Percentiles rank a stretch among this genome's conserved stretches.
These are phyloP conservation scores for Fusarium piperis DNA, from an alignment of 2,329 filamentous ascomycete species.

Conservation along the genomic window DNA sequence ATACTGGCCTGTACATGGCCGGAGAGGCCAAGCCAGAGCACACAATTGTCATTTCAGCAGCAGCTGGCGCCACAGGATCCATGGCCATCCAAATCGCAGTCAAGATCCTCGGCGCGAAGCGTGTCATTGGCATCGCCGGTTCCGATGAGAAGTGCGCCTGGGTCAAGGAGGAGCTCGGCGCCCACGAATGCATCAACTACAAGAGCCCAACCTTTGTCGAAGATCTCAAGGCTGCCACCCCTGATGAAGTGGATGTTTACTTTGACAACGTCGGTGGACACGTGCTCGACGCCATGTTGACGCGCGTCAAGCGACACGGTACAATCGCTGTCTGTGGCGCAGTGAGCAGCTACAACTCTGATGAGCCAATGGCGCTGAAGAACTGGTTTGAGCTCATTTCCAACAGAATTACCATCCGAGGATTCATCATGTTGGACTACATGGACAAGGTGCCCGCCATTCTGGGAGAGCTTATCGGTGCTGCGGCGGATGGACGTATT, in stretches of 20 bases:
- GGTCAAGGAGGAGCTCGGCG: slow-evolving; percentile 41
- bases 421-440: slow-evolving; percentile 45
- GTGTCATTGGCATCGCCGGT: slow-evolving; percentile 43
- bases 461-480: slow-evolving; percentile 41
- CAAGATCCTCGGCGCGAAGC: slow-evolving; percentile 42
- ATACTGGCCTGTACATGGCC: slow-evolving; percentile 37
- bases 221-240: slow-evolving; percentile 41
- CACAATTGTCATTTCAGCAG: slow-evolving; percentile 43
- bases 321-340: slow-evolving; percentile 42
- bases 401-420: slow-evolving; percentile 37
- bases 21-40: slow-evolving; percentile 42
- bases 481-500: slow-evolving; percentile 41
- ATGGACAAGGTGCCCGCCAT: slow-evolving; percentile 43
- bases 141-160: slow-evolving; percentile 43
- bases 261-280: slow-evolving; percentile 45
- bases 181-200: slow-evolving; percentile 44
- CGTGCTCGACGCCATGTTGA: slow-evolving; percentile 42
- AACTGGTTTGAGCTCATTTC: slow-evolving; percentile 46
- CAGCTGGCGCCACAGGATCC: slow-evolving; percentile 42
- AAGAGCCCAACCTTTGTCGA: slow-evolving; percentile 43
- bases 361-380: slow-evolving; percentile 40
- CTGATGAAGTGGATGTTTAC: slow-evolving; percentile 43
- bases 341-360: slow-evolving; percentile 41
- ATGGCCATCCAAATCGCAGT: slow-evolving; percentile 45
- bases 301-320: slow-evolving; percentile 41